phyloP scores from a whole-genome alignment of 805 yeast genomes.

The Metschnikowia amazonensis region DNA sequence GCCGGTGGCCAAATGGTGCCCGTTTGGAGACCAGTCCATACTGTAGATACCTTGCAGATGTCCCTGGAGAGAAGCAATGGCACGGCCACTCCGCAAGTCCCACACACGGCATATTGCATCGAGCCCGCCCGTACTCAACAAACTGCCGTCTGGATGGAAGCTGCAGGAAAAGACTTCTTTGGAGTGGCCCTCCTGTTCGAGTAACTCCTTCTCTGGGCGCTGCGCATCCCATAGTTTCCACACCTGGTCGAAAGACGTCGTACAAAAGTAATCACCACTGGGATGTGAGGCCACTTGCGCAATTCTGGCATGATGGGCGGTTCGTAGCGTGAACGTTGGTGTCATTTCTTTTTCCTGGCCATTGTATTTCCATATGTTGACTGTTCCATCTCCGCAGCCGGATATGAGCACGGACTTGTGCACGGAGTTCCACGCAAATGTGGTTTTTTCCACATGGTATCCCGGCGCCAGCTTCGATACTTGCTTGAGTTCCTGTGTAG shows the following conservation, averaged over 20 bases:
- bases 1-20: conserved; percentile 74
- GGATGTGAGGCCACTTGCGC: conserved; percentile 67
- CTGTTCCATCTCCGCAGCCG: conserved; percentile 39
- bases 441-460: conserved; percentile 59
- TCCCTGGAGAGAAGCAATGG: conserved; percentile 54
- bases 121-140: conserved; percentile 71
- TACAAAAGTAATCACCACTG: conserved; percentile 47
- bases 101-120: conserved; percentile 73
- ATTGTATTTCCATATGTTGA: conserved; percentile 28
- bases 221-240: conserved; percentile 85
- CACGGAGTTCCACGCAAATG: conserved; percentile 58
- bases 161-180: conserved; percentile 61
- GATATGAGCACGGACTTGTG: conserved; percentile 21
- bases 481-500: conserved; percentile 10
- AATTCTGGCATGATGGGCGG: conserved; percentile 50
- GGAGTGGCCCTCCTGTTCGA: conserved; percentile 82
- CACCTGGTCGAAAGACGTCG: conserved; percentile 79
- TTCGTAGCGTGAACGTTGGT: conserved; percentile 16
- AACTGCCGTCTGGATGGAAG: conserved; percentile 74
- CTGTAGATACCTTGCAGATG: conserved; percentile 72
- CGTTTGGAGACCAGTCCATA: conserved; percentile 72
- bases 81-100: conserved; percentile 81
- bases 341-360: neutral
- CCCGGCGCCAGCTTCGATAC: conserved; percentile 29
- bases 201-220: conserved; percentile 38